Evolutionary conservation across 1,139 yeast genomes (phyloP).

Genomic region (Sugiyamaella xylanicola): DNA sequence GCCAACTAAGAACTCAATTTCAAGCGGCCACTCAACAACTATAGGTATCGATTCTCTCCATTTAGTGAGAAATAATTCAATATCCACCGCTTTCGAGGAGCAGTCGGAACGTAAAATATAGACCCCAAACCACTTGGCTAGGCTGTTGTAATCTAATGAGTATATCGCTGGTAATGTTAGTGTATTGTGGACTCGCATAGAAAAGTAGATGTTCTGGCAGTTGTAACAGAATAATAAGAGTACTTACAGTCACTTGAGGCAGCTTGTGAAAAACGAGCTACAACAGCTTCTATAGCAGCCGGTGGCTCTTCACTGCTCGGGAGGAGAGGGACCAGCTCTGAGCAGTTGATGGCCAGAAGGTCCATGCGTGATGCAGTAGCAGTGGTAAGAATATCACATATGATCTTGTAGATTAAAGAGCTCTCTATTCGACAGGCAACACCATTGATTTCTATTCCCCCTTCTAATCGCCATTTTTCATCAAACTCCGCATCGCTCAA

Average conservation of each 20-base stretch:
- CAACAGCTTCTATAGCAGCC: constrained; percentile 50
- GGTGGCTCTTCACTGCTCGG: constrained; percentile 28
- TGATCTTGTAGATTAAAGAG: constrained; percentile 43
- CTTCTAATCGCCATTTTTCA: constrained; percentile 52
- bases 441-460: constrained; percentile 59
- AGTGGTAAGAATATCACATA: constrained; percentile 48
- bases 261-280: constrained; percentile 49
- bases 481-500: constrained; percentile 60
- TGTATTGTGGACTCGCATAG: no score
- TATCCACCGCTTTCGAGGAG: constrained; percentile 30
- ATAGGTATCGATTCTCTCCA: constrained; percentile 37
- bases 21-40: constrained; percentile 51
- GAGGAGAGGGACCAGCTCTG: constrained; percentile 1
- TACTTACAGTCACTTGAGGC: constrained; percentile 2
- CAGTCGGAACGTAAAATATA: constrained; percentile 50
- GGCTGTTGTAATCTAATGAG: constrained; percentile 45
- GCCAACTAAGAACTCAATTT: constrained; percentile 56
- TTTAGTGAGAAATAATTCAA: constrained; percentile 23
- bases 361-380: constrained; percentile 5
- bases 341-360: neutral
- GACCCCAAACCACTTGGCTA: constrained; percentile 64
- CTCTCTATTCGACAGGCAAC: constrained; percentile 45
- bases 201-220: no score
- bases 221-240: no score
- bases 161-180: constrained; percentile 28